These are phyloP conservation scores for Quercus dentata DNA, from an alignment of 306 rosid species.

Conservation along the genomic window DNA sequence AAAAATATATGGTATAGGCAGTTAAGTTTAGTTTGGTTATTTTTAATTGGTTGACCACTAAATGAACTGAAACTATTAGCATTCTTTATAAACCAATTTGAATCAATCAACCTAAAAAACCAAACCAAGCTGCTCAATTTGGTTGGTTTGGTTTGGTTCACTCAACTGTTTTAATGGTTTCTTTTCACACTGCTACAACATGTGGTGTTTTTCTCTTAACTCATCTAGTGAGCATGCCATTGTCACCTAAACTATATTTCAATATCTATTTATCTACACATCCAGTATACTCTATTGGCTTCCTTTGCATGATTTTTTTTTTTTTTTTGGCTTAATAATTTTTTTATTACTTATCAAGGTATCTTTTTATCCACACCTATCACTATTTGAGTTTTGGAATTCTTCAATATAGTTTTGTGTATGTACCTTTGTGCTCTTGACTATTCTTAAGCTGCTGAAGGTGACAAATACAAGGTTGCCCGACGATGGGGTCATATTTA, in stretches of 20 bases:
- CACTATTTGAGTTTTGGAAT: conserved; percentile 7
- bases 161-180: neutral
- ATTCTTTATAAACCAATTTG: neutral
- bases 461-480: conserved; percentile 93
- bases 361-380: neutral
- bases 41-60: neutral
- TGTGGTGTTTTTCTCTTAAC: neutral
- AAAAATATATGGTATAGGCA: neutral
- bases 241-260: conserved; percentile 3
- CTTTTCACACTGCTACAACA: neutral
- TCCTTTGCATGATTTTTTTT: too few relatives aligned
- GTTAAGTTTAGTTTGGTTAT: neutral
- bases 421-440: conserved; percentile 55
- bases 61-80: neutral
- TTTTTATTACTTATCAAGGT: too few relatives aligned
- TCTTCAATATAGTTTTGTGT: conserved; percentile 7
- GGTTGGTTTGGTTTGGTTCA: neutral
- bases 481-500: conserved; percentile 72
- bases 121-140: neutral
- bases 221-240: conserved; percentile 9
- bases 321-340: too few relatives aligned
- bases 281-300: neutral
- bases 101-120: neutral
- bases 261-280: neutral
- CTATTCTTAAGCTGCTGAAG: conserved; percentile 81